A percentile compares a stretch with the other conserved stretches of the same genome.
Evolutionary conservation across 306 rosid species (phyloP).

Genomic region (Begonia fuchsioides): DNA sequence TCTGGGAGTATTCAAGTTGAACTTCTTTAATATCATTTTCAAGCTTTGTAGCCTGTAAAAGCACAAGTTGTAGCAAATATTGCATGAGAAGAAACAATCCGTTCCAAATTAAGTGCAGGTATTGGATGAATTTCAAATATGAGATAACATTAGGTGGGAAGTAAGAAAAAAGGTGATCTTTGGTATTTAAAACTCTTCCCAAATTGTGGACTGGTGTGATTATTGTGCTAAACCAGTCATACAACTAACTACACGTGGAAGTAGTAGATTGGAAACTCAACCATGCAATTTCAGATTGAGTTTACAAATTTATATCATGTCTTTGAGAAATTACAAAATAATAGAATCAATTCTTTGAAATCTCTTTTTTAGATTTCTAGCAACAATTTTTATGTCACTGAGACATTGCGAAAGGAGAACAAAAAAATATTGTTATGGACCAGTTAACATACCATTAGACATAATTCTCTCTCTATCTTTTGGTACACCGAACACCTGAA

Average conservation of each 20-base stretch:
- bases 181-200: too few species aligned
- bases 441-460: conserved; percentile 41
- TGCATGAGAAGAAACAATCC: background rate
- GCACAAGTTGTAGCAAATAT: background rate
- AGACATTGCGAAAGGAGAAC: background rate
- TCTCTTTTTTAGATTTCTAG: too few species aligned
- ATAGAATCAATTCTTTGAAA: too few species aligned
- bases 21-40: conserved; percentile 32
- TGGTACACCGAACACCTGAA: conserved; percentile 48
- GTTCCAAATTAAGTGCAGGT: background rate
- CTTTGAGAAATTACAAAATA: too few species aligned
- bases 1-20: conserved; percentile 15
- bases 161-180: too few species aligned
- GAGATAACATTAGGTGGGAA: background rate
- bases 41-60: conserved; percentile 43
- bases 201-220: too few species aligned
- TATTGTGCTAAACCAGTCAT: too few species aligned
- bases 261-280: too few species aligned
- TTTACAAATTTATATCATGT: too few species aligned
- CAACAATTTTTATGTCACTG: too few species aligned
- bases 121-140: background rate
- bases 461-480: conserved; percentile 34
- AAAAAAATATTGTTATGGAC: background rate
- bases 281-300: too few species aligned
- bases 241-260: too few species aligned